These are phyloP conservation scores for Pachysandra terminalis DNA, from an alignment of 164 flowering plant genomes.

Conservation along the genomic window DNA sequence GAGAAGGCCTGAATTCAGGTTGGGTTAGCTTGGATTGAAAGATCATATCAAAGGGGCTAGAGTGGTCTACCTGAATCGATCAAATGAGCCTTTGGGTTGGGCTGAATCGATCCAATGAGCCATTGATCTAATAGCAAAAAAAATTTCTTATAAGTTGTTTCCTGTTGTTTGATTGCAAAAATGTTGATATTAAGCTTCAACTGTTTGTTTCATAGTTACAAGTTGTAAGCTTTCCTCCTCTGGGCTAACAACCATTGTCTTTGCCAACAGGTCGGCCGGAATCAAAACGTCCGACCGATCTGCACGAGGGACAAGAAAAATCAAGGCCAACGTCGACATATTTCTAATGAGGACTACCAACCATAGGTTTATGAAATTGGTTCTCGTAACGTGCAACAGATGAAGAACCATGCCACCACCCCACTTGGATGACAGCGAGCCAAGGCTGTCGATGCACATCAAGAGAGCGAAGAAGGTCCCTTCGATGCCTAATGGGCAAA, in stretches of 20 bases:
- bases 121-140: too few relatives aligned
- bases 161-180: too few relatives aligned
- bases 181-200: conserved; percentile 1
- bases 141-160: too few relatives aligned
- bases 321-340: conserved; percentile 35
- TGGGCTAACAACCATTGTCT: background rate
- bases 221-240: conserved; percentile 42
- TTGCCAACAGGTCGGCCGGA: conserved; percentile 27
- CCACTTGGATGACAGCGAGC: conserved; percentile 50
- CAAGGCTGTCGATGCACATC: conserved; percentile 74
- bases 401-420: conserved; percentile 67
- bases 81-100: too few relatives aligned
- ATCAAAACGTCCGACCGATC: conserved; percentile 37
- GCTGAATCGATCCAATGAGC: too few relatives aligned
- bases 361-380: conserved; percentile 60
- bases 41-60: too few relatives aligned
- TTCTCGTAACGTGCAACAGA: conserved; percentile 54
- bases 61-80: too few relatives aligned
- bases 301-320: conserved; percentile 60
- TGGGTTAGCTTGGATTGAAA: too few relatives aligned
- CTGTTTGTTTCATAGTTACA: conserved; percentile 28
- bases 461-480: conserved; percentile 80
- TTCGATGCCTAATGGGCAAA: conserved; percentile 72
- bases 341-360: conserved; percentile 48
- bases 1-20: too few relatives aligned